These are phyloP conservation scores for Cutaneotrichosporon sp. DNA, from an alignment of 1,284 basidiomycete species.

Conservation along the genomic window DNA sequence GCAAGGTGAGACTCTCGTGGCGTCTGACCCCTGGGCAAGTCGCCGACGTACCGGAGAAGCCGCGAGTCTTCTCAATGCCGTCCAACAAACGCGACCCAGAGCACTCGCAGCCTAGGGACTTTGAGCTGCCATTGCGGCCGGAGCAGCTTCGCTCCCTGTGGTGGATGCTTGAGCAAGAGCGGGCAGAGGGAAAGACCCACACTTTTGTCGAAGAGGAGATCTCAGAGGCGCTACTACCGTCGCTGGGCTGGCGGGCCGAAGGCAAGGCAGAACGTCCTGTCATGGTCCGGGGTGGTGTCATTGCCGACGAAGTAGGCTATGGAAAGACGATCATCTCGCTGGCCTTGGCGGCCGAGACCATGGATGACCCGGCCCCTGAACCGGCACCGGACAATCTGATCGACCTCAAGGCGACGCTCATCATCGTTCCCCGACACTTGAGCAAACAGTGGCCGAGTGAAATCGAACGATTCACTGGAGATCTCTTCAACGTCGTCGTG, in stretches of 20 bases:
- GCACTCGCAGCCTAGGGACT: slow-evolving; percentile 74
- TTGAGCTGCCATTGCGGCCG: slow-evolving; percentile 66
- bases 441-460: slow-evolving; percentile 88
- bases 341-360: slow-evolving; percentile 68
- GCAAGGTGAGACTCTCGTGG: slow-evolving; percentile 67
- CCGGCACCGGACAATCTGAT: slow-evolving; percentile 55
- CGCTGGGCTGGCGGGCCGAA: slow-evolving; percentile 89
- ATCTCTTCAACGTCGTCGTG: slow-evolving; percentile 58
- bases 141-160: slow-evolving; percentile 87
- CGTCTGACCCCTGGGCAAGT: slow-evolving; percentile 64
- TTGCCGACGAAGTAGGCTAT: slow-evolving; percentile 94
- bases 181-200: slow-evolving; percentile 60
- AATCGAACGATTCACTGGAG: slow-evolving; percentile 70
- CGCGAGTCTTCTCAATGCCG: slow-evolving; percentile 61
- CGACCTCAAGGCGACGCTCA: slow-evolving; percentile 73
- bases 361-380: slow-evolving; percentile 57
- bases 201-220: slow-evolving; percentile 89
- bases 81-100: slow-evolving; percentile 77
- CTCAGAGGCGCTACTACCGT: slow-evolving; percentile 78
- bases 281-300: slow-evolving; percentile 78
- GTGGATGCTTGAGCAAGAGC: slow-evolving; percentile 89
- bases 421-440: slow-evolving; percentile 85
- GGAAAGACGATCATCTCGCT: slow-evolving; percentile 95
- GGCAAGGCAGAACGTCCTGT: slow-evolving; percentile 78
- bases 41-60: slow-evolving; percentile 55